Base-by-base conservation (phyloP, 2,329 filamentous ascomycete genomes). In the Diaporthe citrichinensis region DNA sequence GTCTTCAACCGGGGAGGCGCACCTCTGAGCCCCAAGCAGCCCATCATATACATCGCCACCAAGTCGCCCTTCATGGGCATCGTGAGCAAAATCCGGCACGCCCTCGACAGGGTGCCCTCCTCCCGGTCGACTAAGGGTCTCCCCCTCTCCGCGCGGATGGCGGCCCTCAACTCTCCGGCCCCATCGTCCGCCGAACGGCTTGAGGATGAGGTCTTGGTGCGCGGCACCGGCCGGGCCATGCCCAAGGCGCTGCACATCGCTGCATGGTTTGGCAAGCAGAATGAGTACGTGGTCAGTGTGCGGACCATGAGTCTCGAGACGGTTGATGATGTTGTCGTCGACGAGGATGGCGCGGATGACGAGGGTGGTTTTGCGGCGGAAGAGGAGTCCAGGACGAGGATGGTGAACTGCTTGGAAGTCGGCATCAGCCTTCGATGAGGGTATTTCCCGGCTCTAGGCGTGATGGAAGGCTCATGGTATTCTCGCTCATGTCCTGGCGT, bases 161-260 rank as follows among this genome's bases (percentile, higher is more conserved):
- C 85, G 76, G 83, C 84, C 9, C 83, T 88, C 51, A 85, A 79
- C 81, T 82, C 61, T 77, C 74, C 53, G 73, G 76, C 49, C 31
- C 75, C 39, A 31, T 75, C 36, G 81, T 82, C 72, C 78, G 78
- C 72, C 78, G 78, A 67, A 78, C 77, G 77, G 28, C 78, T 79
- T 25, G 81, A 81, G 28, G 81, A 84, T 25, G 79, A 81, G 17
- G 86, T 89, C 73, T 84, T 87, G 20, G 82, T 94, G 2, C 87
- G 93, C 72, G 93, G 90, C 10, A 92, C 92, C 0, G 93, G 93
- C 1, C 89, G 88, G 78, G 93, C 93, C 10, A 92, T 95, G 41
- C 86, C 89, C 77, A 91, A 91, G 82, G 90, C 90, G 1, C 82
- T 94, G 75, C 86, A 89, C 36, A 82, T 95, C 8, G 93, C 90